Evolutionary conservation across 371 early-diverging fungal genomes (phyloP).

Genomic region (Zychaea mexicana): DNA sequence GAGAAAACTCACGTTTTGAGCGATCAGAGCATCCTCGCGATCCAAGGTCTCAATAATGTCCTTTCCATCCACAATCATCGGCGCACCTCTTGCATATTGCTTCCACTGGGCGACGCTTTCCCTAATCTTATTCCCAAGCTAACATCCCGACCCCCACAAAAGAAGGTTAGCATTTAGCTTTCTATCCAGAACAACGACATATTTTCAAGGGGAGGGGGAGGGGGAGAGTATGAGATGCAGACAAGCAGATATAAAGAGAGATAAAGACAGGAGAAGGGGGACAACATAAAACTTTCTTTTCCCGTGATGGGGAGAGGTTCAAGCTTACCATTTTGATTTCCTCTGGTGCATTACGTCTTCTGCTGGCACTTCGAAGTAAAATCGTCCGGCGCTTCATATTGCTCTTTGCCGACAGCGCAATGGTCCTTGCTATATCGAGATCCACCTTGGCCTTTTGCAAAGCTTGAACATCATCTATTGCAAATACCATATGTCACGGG

Average conservation of each 20-base stretch:
- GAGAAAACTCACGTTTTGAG: constrained; percentile 26
- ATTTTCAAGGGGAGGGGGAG: background rate
- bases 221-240: background rate
- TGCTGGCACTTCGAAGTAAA: constrained; percentile 28
- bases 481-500: background rate
- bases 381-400: constrained; percentile 43
- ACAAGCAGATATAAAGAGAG: too few species aligned
- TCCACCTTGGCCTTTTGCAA: constrained; percentile 51
- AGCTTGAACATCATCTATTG: constrained; percentile 42
- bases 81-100: constrained; percentile 30
- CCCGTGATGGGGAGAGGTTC: background rate
- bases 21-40: constrained; percentile 23
- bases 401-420: constrained; percentile 47
- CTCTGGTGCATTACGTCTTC: constrained; percentile 27
- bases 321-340: constrained; percentile 36
- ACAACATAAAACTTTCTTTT: background rate
- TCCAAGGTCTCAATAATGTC: constrained; percentile 29
- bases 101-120: constrained; percentile 34
- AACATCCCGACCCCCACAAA: background rate
- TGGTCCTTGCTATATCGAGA: constrained; percentile 51
- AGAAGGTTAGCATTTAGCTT: background rate
- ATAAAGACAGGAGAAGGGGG: background rate
- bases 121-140: constrained; percentile 35
- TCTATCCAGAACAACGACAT: background rate
- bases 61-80: constrained; percentile 32